Base-by-base conservation (phyloP, 2,329 filamentous ascomycete species). In the Talaromyces sp. region DNA sequence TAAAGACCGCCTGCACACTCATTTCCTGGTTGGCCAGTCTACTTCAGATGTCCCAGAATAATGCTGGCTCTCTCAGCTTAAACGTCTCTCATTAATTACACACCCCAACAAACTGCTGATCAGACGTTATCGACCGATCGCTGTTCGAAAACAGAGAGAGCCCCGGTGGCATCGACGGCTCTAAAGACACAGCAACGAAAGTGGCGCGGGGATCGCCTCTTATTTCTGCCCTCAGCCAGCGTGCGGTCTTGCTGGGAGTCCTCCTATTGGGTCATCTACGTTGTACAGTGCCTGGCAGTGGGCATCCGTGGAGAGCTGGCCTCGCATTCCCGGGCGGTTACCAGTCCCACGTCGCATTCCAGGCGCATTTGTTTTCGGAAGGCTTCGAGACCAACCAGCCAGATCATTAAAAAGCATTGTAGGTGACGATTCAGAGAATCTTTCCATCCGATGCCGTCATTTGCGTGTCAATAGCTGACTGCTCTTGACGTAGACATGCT, bases 401-500 rank as follows among this genome's bases (percentile, higher is more conserved):
- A 27, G 8, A 25, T n/a, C 25, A 53, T 30, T 53, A 28, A 53
- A 28, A 17, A 30, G 28, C 17, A 28, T 32, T 53, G 49, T 28
- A 53, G 15, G 49, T 53, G 25, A 22, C 49, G 11, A 28, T 32
- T 30, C 15, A 28, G 11, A 53, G 49, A 30, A 30, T 53, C 15
- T 13, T 11, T n/a, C n/a, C 22, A 4, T 25, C 15, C 9, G 44
- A 53, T 62, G 60, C 54, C 52, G 56, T 59, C 60, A 62, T 59
- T 42, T 59, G 27, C 22, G 22, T 42, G 30, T 27, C 55, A 53
- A 52, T 62, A 15, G 55, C 57, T 17, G 42, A 56, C 58, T 13
- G 58, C 52, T 42, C 42, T 57, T 62, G 56, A 62, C 57, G 60
- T 56, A 62, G 60, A 55, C 53, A 59, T 59, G 60, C 28, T 51